These are phyloP conservation scores for Antarctomyces pellizariae DNA, from an alignment of 495 filamentous ascomycete genomes.

Conservation along the genomic window DNA sequence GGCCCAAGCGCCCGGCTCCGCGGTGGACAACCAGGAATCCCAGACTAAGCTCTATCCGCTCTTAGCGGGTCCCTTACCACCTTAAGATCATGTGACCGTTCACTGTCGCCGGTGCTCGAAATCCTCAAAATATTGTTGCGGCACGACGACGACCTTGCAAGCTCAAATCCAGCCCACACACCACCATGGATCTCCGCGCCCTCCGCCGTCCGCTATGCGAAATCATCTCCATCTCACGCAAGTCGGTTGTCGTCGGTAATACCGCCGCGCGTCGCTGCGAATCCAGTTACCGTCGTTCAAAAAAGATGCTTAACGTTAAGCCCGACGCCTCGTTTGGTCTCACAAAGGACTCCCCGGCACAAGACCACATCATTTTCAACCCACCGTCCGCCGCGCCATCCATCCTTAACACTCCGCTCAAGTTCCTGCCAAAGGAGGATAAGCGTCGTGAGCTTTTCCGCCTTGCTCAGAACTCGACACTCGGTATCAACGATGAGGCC, in stretches of 20 bases:
- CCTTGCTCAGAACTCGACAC: constrained; percentile 1
- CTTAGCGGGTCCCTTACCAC: too few relatives aligned
- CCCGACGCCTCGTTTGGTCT: constrained; percentile 35
- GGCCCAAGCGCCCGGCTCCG: too few relatives aligned
- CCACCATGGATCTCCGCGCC: constrained; percentile 9
- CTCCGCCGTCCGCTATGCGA: constrained; percentile 10
- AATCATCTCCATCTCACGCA: not conserved
- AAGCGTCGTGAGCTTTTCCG: constrained; percentile 27
- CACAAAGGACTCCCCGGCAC: constrained; percentile 11
- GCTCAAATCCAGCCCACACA: too few relatives aligned
- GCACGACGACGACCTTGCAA: too few relatives aligned
- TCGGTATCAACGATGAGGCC: not conserved
- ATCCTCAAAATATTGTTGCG: too few relatives aligned
- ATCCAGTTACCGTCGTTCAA: constrained; percentile 37
- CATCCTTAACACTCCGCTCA: constrained; percentile 66
- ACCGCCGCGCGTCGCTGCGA: constrained; percentile 13
- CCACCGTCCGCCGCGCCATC: constrained; percentile 68
- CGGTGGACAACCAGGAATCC: too few relatives aligned
- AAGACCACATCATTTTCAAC: constrained; percentile 64
- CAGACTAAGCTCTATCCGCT: too few relatives aligned
- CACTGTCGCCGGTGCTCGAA: too few relatives aligned
- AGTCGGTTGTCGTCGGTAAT: constrained; percentile 15
- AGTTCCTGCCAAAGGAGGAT: constrained; percentile 70
- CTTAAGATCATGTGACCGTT: too few relatives aligned
- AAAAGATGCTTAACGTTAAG: constrained; percentile 34